Base-by-base conservation (phyloP, 208 protist species). In the Crithidia mellificae region DNA sequence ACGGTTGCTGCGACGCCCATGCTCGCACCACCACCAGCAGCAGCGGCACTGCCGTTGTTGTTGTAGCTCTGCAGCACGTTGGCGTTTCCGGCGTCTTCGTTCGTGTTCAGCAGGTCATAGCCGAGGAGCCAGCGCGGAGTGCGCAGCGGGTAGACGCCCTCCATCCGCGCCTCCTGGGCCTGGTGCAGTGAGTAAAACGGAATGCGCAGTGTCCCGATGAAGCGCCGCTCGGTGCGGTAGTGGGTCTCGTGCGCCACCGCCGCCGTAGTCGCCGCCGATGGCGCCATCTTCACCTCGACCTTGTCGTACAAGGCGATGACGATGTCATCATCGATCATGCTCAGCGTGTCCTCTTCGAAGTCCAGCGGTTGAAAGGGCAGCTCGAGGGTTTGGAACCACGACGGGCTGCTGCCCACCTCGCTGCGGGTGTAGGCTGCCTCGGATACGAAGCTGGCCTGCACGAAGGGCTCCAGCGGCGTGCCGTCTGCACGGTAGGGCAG, bases 311-410 rank as follows among this genome's bases (percentile, higher is more conserved):
- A 27, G 17, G 85, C 80, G 49, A 94, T 64, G 25, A 87, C 72
- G 64, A 94, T 78, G 58, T 91, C 82, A 50, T 94, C 89, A 59
- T 94, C 85, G 68, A 94, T 94, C 69, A 94, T 74, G 54, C 74
- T 67, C 3, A 94, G 82, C 27, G 89, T 94, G n/a, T 91, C 84
- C 71, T 94, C 85, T 55, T 90, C 85, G 49, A 94, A 90, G 74
- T 90, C 78, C n/a, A 83, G 78, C 7, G 89, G 89, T 38, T 84
- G 82, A 49, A 94, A 94, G 22, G 85, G 84, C 41, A 94, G 78
- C 56, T 92, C 78, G 25, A 94, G 76, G 15, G 85, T 85, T 59
- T 94, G 74, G 72, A 92, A 94, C 89, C 89, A 94, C 30, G 84
- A 80, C 14, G 85, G 89, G 12, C 75, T 76, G 73, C 68, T 83